Conservation (phyloP, 805 yeast species). For the Lipomyces spencermartinsiae region DNA sequence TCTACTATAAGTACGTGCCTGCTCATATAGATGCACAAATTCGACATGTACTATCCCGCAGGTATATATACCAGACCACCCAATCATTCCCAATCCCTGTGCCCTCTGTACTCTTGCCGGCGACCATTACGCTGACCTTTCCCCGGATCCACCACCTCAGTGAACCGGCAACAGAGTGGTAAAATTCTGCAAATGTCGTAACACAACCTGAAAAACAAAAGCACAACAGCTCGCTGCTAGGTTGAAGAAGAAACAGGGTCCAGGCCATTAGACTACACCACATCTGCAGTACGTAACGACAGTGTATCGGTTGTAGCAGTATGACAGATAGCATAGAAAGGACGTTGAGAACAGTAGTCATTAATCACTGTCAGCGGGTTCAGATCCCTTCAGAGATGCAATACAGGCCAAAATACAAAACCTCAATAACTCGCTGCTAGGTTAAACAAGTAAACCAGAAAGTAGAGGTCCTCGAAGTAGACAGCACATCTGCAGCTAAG, state of each 20-base stretch:
- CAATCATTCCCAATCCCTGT: background rate
- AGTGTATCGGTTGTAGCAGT: background rate
- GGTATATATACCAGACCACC: background rate
- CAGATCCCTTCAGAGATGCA: too few relatives aligned
- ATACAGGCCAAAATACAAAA: too few relatives aligned
- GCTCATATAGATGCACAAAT: background rate
- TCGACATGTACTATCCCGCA: background rate
- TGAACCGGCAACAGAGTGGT: background rate
- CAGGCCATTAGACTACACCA: background rate
- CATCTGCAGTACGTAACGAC: background rate
- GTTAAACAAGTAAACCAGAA: too few relatives aligned
- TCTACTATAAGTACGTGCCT: background rate
- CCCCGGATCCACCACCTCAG: background rate
- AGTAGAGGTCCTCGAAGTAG: too few relatives aligned
- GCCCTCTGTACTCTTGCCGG: background rate
- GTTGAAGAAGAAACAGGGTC: too few relatives aligned
- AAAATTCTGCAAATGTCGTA: background rate
- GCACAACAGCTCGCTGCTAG: background rate
- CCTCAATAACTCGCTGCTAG: too few relatives aligned
- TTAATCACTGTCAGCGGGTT: background rate
- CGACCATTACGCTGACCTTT: background rate
- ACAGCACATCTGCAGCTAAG: too few relatives aligned
- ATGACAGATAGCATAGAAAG: background rate
- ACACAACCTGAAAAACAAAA: background rate
- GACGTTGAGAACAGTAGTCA: background rate